phyloP scores from a whole-genome alignment of 805 yeast genomes.

The Metschnikowia continentalis region DNA sequence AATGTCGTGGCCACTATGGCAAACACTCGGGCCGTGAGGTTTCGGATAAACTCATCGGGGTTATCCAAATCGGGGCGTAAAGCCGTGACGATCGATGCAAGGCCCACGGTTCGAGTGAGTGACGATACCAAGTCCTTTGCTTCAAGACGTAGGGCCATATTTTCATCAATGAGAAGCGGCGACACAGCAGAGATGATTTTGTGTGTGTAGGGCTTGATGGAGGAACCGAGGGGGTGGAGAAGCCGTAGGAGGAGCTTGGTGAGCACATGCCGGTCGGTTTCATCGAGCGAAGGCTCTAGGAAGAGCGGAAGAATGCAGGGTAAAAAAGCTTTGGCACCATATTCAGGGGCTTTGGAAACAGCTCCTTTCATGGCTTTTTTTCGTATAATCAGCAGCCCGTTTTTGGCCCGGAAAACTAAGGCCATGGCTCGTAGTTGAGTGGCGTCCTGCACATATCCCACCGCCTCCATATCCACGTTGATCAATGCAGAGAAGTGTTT shows the following conservation, averaged over 20 bases:
- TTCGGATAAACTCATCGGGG: slow-evolving; percentile 75
- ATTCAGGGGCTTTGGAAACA: slow-evolving; percentile 55
- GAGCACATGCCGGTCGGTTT: slow-evolving; percentile 77
- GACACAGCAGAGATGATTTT: slow-evolving; percentile 68
- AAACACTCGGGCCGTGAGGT: slow-evolving; percentile 69
- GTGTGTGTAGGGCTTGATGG: slow-evolving; percentile 68
- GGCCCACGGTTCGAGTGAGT: slow-evolving; percentile 76
- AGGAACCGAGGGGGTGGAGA: slow-evolving; percentile 58
- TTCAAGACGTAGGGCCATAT: slow-evolving; percentile 65
- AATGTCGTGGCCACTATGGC: slow-evolving; percentile 81
- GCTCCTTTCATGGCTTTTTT: slow-evolving; percentile 65
- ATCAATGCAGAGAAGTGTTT: slow-evolving; percentile 62
- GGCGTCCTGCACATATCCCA: slow-evolving; percentile 36
- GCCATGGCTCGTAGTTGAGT: slow-evolving; percentile 59
- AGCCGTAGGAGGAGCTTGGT: slow-evolving; percentile 73
- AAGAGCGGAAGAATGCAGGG: slow-evolving; percentile 72
- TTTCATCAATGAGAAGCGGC: slow-evolving; percentile 79
- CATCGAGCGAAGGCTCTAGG: slow-evolving; percentile 67
- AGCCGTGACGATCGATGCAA: slow-evolving; percentile 72
- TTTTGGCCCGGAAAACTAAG: slow-evolving; percentile 65
- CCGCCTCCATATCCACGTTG: slow-evolving; percentile 19
- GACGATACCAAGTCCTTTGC: slow-evolving; percentile 76
- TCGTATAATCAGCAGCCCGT: slow-evolving; percentile 67
- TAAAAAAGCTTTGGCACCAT: slow-evolving; percentile 70
- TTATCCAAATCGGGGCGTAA: slow-evolving; percentile 81